Base-by-base conservation (phyloP, 805 yeast genomes). In the Kodamaea jinghongensis region DNA sequence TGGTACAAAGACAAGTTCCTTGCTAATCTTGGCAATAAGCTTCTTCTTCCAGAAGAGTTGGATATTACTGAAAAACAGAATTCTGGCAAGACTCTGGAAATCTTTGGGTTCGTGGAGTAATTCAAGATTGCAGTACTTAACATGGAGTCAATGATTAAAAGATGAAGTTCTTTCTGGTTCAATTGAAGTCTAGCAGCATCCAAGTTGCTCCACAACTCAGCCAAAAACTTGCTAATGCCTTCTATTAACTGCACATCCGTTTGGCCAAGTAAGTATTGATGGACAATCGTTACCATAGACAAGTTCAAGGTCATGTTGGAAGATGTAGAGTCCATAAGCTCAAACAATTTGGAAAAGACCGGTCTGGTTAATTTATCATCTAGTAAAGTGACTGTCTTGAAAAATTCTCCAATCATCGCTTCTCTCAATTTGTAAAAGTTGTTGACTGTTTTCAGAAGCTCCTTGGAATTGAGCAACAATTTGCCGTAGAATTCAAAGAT, bases 121-220 rank as follows among this genome's bases (percentile, higher is more conserved):
- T 41, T 51, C 30, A 85, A 46, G 4, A 81, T 43, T 2, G 44
- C 48, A 3, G 66, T 58, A 46, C 74, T 63, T 38, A 76, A 70
- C 6, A 80, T 32, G 0, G 79, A 54, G n/a, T 73, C 62, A 16
- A 88, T 78, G 20, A 84, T 66, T 0, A 52, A 43, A 10, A 75
- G 54, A 49, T 89, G 96, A 34, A 86, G 65, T 10, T 70, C 70
- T 37, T 79, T 76, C 46, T 87, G 93, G 31, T 76, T 75, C 29
- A 86, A 63, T 20, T 81, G 75, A 28, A 88, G 62, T 34, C 95
- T 66, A 8, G 79, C 81, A 1, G 72, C 68, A 12, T 70, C 70
- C 16, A 87, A 52, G 15, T 70, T 73, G 3, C 60, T 62, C 93
- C 96, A 86, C 13, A 84, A 65, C 0, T 58, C 52, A 1, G 59